phyloP scores from a whole-genome alignment of 495 filamentous ascomycete genomes.

The Talaromyces proteolyticus region DNA sequence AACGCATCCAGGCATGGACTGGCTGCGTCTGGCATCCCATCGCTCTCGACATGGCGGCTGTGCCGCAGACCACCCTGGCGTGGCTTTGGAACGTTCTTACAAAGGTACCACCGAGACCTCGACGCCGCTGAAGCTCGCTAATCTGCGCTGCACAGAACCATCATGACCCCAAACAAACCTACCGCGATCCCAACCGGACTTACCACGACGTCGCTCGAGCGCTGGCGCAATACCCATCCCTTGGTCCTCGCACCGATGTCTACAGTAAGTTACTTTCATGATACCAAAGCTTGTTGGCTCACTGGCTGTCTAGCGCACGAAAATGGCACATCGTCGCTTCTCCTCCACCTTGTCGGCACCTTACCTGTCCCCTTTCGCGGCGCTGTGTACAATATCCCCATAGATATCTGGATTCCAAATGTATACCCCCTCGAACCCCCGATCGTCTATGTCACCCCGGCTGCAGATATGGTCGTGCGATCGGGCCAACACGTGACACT shows the following conservation, averaged over 20 bases:
- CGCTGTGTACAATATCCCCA: conserved; percentile 82
- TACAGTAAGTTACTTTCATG: conserved; percentile 63
- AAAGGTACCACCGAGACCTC: conserved; percentile 45
- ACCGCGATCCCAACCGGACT: conserved; percentile 83
- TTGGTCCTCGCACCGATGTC: conserved; percentile 89
- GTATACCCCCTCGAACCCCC: conserved; percentile 83
- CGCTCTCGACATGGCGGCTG: conserved; percentile 55
- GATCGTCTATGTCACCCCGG: conserved; percentile 81
- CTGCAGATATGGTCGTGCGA: conserved; percentile 80
- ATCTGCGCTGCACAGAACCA: conserved; percentile 68
- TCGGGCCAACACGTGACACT: conserved; percentile 91
- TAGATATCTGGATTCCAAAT: conserved; percentile 94
- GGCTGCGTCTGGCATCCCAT: background rate
- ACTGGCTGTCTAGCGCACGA: conserved; percentile 62
- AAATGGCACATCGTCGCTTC: conserved; percentile 78
- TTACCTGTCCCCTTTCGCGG: conserved; percentile 85
- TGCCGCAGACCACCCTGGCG: conserved; percentile 82
- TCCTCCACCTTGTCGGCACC: conserved; percentile 81
- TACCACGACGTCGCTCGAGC: conserved; percentile 86
- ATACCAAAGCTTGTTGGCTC: background rate
- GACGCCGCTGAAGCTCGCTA: background rate
- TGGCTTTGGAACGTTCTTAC: conserved; percentile 92
- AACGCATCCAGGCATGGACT: background rate
- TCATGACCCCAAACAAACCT: conserved; percentile 82
- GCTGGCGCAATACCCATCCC: conserved; percentile 73